A percentile compares a stretch with the other conserved stretches of the same genome.
phyloP scores from a whole-genome alignment of 768 basidiomycete genomes.

The Pleurotus tuoliensis region DNA sequence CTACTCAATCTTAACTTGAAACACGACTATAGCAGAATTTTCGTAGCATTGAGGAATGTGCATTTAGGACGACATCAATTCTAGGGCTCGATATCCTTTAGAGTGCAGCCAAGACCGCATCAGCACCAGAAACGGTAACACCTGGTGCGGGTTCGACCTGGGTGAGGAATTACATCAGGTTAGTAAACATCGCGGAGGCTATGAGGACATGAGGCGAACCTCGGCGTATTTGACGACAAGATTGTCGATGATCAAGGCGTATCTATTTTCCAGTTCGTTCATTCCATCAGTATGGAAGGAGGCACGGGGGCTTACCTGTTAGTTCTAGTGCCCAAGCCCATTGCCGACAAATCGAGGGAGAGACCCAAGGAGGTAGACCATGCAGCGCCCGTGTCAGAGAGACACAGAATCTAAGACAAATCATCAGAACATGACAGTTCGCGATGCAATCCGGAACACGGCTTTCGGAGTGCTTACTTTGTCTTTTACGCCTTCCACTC shows the following conservation, averaged over 20 bases:
- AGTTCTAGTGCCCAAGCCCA: constrained; percentile 45
- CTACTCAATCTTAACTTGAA: too few relatives aligned
- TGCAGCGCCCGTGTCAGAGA: constrained; percentile 50
- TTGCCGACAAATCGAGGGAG: constrained; percentile 43
- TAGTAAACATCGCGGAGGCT: neutral
- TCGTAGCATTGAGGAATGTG: too few relatives aligned
- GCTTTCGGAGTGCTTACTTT: constrained; percentile 36
- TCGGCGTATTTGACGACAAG: constrained; percentile 64
- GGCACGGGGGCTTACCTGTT: constrained; percentile 36
- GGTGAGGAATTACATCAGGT: constrained; percentile 10
- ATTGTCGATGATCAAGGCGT: constrained; percentile 63
- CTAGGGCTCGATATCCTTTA: constrained; percentile 14
- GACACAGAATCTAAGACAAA: constrained; percentile 46
- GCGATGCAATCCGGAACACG: neutral
- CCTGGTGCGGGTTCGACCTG: constrained; percentile 47
- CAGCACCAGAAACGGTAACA: constrained; percentile 55
- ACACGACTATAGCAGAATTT: too few relatives aligned
- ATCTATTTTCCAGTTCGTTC: neutral
- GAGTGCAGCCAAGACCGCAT: constrained; percentile 51
- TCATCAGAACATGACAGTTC: neutral
- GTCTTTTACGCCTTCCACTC: constrained; percentile 59
- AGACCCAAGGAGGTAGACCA: constrained; percentile 59
- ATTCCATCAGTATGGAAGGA: neutral
- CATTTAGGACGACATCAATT: too few relatives aligned
- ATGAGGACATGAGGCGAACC: constrained; percentile 29